phyloP scores from a whole-genome alignment of 2,329 filamentous ascomycete genomes.

The Rhexocercosporidium sp. region DNA sequence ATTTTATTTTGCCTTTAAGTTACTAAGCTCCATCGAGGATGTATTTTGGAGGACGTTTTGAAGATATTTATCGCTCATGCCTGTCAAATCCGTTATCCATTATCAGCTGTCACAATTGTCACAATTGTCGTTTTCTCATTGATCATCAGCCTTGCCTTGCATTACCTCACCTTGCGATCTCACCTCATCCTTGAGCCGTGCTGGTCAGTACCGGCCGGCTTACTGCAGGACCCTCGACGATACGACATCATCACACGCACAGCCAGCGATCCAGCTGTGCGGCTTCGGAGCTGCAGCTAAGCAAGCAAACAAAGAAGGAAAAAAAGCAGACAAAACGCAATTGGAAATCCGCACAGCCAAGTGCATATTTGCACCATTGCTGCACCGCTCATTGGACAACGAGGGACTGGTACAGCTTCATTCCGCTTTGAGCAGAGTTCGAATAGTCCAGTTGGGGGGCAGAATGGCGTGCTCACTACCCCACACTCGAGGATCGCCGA shows the following conservation, averaged over 20 bases:
- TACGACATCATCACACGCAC: neutral
- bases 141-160: neutral
- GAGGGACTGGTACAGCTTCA: neutral
- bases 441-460: neutral
- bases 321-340: too few relatives aligned
- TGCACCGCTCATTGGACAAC: neutral
- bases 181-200: neutral
- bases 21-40: too few relatives aligned
- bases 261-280: neutral
- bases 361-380: neutral
- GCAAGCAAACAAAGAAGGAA: neutral
- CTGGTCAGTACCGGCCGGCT: neutral
- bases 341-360: neutral
- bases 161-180: neutral
- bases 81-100: too few relatives aligned
- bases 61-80: too few relatives aligned
- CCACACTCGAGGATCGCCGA: conserved; percentile 18
- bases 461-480: conserved; percentile 21
- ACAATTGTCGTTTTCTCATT: too few relatives aligned
- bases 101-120: too few relatives aligned
- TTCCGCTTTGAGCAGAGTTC: neutral
- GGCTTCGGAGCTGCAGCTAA: neutral
- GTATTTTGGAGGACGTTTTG: too few relatives aligned
- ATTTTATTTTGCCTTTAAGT: too few relatives aligned
- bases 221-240: too few relatives aligned